These are phyloP conservation scores for Xanthoparmelia taractica DNA, from an alignment of 495 filamentous ascomycete species.

Conservation along the genomic window DNA sequence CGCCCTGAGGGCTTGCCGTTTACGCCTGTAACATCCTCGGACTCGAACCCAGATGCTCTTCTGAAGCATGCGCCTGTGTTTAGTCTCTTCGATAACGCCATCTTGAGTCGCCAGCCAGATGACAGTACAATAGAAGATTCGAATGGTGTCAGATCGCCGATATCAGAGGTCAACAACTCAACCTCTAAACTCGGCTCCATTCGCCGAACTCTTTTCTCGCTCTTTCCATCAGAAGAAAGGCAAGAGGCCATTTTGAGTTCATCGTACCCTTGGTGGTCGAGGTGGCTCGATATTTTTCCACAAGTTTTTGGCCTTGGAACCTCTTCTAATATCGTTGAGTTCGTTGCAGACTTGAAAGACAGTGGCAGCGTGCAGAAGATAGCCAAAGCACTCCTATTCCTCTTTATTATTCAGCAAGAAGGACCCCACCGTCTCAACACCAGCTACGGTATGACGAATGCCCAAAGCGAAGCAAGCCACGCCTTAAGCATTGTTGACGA, in stretches of 20 bases:
- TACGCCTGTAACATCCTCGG: slow-evolving; percentile 22
- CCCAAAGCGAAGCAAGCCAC: slow-evolving; percentile 26
- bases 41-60: slow-evolving; percentile 26
- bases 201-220: slow-evolving; percentile 27
- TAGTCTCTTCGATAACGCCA: slow-evolving; percentile 37
- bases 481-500: slow-evolving; percentile 34
- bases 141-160: background rate
- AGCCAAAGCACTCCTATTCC: slow-evolving; percentile 34
- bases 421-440: slow-evolving; percentile 23
- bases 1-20: slow-evolving; percentile 7
- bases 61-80: slow-evolving; percentile 38
- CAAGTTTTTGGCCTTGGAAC: slow-evolving; percentile 19
- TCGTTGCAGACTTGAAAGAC: slow-evolving; percentile 17
- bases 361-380: slow-evolving; percentile 29
- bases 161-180: slow-evolving; percentile 4
- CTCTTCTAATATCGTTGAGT: slow-evolving; percentile 3
- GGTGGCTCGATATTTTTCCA: slow-evolving; percentile 32
- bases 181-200: slow-evolving; percentile 24
- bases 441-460: background rate
- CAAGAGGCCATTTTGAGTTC: slow-evolving; percentile 30
- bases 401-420: slow-evolving; percentile 34
- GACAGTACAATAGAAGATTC: background rate
- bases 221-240: slow-evolving; percentile 32
- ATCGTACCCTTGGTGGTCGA: slow-evolving; percentile 28
- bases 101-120: slow-evolving; percentile 33